A percentile compares a stretch with the other conserved stretches of the same genome.
phyloP scores from a whole-genome alignment of 306 rosid genomes.

The Acacia crassicarpa region DNA sequence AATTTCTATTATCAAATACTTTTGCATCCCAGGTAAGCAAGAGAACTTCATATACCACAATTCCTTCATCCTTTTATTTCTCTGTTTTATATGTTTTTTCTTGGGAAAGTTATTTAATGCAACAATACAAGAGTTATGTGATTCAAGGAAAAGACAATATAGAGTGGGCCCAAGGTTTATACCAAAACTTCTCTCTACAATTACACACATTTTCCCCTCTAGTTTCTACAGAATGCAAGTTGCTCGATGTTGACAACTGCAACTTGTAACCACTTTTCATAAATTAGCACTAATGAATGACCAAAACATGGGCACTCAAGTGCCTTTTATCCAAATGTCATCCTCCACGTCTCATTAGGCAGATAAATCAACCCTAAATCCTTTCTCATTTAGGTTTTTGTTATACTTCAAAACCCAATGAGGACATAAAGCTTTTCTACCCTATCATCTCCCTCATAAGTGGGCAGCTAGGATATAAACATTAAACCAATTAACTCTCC shows the following conservation, averaged over 20 bases:
- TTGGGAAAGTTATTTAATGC: neutral
- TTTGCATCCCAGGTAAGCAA: slow-evolving; percentile 15
- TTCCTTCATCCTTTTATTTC: neutral
- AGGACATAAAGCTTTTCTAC: neutral
- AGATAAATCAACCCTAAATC: slow-evolving; percentile 2
- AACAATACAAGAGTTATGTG: neutral
- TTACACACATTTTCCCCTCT: neutral
- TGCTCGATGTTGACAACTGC: slow-evolving; percentile 12
- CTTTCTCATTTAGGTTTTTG: neutral
- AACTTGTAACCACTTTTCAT: neutral
- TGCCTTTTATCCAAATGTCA: neutral
- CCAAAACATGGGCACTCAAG: neutral
- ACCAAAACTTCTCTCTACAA: slow-evolving; percentile 6
- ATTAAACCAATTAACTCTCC: neutral
- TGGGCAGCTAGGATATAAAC: neutral
- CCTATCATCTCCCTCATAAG: neutral
- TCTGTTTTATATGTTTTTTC: neutral
- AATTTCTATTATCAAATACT: slow-evolving; percentile 15
- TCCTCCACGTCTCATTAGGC: neutral
- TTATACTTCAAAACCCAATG: neutral
- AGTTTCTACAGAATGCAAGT: slow-evolving; percentile 7
- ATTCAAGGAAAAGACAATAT: neutral
- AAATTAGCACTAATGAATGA: neutral
- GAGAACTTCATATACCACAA: too few species aligned
- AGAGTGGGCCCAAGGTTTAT: neutral